Evolutionary conservation across 306 rosid genomes (phyloP).

Genomic region (Rosa persica): DNA sequence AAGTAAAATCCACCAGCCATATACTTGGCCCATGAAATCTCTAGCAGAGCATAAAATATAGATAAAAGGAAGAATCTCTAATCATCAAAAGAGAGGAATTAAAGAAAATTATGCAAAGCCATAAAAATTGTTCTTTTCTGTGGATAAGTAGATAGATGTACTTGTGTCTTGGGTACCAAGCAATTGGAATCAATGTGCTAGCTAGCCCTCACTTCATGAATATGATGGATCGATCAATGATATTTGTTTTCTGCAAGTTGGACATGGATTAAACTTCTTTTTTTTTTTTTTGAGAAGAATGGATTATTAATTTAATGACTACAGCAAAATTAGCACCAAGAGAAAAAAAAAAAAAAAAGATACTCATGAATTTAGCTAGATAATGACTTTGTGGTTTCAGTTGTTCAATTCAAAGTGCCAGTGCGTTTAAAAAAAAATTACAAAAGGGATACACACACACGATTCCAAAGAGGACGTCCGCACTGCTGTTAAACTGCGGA

Average conservation of each 20-base stretch:
- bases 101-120: slow-evolving; percentile 2
- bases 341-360: neutral
- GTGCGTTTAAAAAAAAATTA: too few relatives aligned
- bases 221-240: neutral
- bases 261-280: neutral
- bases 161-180: slow-evolving; percentile 7
- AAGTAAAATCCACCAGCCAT: neutral
- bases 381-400: neutral
- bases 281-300: neutral
- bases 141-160: slow-evolving; percentile 27
- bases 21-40: slow-evolving; percentile 2
- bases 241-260: neutral
- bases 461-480: too few relatives aligned
- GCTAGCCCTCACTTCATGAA: slow-evolving; percentile 6
- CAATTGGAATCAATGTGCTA: slow-evolving; percentile 21
- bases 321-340: neutral
- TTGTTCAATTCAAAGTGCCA: too few relatives aligned
- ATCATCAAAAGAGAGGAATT: neutral
- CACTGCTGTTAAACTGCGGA: too few relatives aligned
- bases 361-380: neutral
- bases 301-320: neutral
- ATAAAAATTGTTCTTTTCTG: slow-evolving; percentile 11
- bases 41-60: neutral
- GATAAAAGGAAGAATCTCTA: neutral
- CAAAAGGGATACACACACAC: too few relatives aligned